A percentile compares a stretch with the other conserved stretches of the same genome.
These are phyloP conservation scores for Albatrellus ellisii DNA, from an alignment of 768 basidiomycete species.

Conservation along the genomic window DNA sequence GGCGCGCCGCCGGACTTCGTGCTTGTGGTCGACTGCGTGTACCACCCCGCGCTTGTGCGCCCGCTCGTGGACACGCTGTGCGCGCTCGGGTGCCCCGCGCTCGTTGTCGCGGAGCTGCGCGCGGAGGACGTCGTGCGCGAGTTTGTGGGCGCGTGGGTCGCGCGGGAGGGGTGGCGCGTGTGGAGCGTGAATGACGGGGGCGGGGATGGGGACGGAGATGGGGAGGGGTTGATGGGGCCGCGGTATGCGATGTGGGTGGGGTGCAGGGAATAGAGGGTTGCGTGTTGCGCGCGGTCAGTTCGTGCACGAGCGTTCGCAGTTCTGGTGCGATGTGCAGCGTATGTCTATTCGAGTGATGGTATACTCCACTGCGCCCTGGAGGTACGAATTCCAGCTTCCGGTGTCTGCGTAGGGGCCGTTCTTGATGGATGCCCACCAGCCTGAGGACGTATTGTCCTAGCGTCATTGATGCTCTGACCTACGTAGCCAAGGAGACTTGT, in stretches of 20 bases:
- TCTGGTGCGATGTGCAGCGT: too few relatives aligned
- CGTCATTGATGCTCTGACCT: too few relatives aligned
- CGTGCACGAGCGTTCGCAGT: too few relatives aligned
- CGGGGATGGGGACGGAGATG: neutral
- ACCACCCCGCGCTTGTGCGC: constrained; percentile 19
- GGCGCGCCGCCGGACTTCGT: constrained; percentile 14
- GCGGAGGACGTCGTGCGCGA: constrained; percentile 20
- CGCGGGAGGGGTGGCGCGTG: constrained; percentile 6
- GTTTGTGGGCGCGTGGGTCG: constrained; percentile 19
- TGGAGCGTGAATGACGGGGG: constrained; percentile 7
- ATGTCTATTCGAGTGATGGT: too few relatives aligned
- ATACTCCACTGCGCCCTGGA: too few relatives aligned
- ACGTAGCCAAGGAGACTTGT: too few relatives aligned
- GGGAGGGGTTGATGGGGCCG: neutral
- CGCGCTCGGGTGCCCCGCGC: constrained; percentile 10
- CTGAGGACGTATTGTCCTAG: too few relatives aligned
- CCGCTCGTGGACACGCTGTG: constrained; percentile 16
- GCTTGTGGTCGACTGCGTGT: constrained; percentile 19
- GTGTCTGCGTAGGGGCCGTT: too few relatives aligned
- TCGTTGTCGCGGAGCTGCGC: constrained; percentile 19
- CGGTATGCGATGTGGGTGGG: constrained; percentile 3
- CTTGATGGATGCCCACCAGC: too few relatives aligned
- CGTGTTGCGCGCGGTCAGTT: neutral
- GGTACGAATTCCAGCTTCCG: too few relatives aligned
- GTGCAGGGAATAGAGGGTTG: neutral